These are phyloP conservation scores for Inga oerstediana DNA, from an alignment of 306 rosid species.

Conservation along the genomic window DNA sequence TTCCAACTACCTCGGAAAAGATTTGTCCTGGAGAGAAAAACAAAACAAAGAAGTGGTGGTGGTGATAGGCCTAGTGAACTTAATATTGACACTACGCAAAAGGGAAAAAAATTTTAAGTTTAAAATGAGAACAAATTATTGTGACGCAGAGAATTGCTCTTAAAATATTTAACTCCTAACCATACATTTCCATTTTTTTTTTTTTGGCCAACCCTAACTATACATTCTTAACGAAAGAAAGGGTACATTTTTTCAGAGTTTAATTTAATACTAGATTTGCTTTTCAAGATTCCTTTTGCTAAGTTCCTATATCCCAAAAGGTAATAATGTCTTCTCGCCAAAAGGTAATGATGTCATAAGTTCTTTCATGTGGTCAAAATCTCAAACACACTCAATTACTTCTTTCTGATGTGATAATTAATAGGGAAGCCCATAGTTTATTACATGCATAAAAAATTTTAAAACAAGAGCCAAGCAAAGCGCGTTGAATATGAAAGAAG, in stretches of 20 bases:
- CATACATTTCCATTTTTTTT: neutral
- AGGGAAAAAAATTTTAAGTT: neutral
- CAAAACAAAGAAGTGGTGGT: constrained; percentile 15
- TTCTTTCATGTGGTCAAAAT: neutral
- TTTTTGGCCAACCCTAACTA: neutral
- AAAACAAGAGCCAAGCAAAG: neutral
- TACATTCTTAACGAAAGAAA: neutral
- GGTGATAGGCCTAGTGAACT: neutral
- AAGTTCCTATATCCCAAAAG: constrained; percentile 2
- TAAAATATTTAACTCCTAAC: neutral
- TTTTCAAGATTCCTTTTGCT: constrained; percentile 12
- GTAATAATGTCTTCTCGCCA: neutral
- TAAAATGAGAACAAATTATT: neutral
- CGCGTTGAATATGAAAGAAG: neutral
- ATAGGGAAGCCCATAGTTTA: neutral
- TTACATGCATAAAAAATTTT: neutral
- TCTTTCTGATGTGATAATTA: constrained; percentile 8
- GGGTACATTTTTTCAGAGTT: neutral
- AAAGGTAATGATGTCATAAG: neutral
- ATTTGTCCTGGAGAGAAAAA: constrained; percentile 59
- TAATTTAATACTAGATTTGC: neutral
- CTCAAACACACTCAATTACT: neutral
- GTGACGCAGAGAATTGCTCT: constrained; percentile 18
- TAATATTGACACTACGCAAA: neutral
- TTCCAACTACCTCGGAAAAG: constrained; percentile 79